Base-by-base conservation (phyloP, 2,329 filamentous ascomycete genomes). In the Paradendryphiella salina region DNA sequence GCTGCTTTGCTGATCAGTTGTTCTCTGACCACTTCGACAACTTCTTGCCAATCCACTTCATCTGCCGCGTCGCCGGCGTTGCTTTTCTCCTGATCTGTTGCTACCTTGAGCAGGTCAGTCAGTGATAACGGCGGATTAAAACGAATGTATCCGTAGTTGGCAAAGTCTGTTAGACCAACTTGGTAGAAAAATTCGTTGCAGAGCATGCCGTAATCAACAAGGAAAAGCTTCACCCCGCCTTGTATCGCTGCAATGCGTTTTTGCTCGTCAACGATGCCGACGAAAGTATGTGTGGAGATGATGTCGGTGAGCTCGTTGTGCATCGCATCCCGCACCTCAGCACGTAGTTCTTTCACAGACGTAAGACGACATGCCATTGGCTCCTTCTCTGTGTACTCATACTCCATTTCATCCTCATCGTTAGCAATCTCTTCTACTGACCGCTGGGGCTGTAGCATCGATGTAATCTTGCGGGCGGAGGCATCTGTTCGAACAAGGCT, bases 101-200 rank as follows among this genome's bases (percentile, higher is more conserved):
- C 93, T 34, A 96, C 82, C 10, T 77, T 75, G 11, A 99, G 79
- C 5, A 97, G 73, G 49, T 88, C 84, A 4, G 79, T 76, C 4
- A 99, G 75, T 50, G 85, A 79, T 1, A 96, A 80, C 0, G 90
- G 82, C 2, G 90, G 89, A 40, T 85, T 83, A 64, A 99, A 90
- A 9, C 83, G 85, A 51, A 99, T 91, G 17, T 80, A 74, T 2
- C 94, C 94, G 66, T 96, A 96, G 70, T 99, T 99, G 1, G 88
- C 90, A 74, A 99, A 99, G 67, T 99, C 91, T 0, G 91, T 96
- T 29, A 99, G 81, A 0, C 91, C 93, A 15, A 97, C 77, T 74
- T 99, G 94, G 75, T 99, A 99, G 72, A 97, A 95, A 71, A 93
- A 95, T 64, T 97, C 93, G 55, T 85, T 88, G 70, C 73, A 89